Conservation (phyloP, 2,329 filamentous ascomycete genomes). For the Epichloe festucae region DNA sequence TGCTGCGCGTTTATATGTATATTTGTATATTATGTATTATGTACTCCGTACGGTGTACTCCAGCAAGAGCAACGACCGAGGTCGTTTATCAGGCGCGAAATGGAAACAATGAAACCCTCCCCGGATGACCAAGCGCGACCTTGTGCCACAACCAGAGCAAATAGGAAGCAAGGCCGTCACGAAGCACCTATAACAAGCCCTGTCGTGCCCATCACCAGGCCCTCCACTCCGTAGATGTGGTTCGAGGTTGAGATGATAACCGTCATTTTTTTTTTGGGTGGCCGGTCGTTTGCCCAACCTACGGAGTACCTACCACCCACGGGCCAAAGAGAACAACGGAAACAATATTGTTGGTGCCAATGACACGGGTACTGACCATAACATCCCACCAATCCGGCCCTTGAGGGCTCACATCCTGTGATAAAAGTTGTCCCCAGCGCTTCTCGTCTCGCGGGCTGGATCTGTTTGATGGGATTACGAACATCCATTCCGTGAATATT, state of each 20-base stretch:
- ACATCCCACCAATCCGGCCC: not conserved
- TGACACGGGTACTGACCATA: not conserved
- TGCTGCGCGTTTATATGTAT: no score
- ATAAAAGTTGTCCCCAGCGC: not conserved
- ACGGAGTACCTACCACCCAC: not conserved
- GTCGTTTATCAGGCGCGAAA: slow-evolving; percentile 3
- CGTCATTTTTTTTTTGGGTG: slow-evolving; percentile 1
- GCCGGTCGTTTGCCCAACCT: slow-evolving; percentile 5
- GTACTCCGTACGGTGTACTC: not conserved
- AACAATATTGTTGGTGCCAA: not conserved
- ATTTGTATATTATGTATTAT: no score
- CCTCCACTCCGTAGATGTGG: not conserved
- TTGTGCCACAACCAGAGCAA: slow-evolving; percentile 3
- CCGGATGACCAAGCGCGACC: not conserved
- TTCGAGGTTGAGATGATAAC: not conserved
- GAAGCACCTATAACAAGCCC: not conserved
- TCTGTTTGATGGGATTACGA: not conserved
- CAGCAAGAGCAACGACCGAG: slow-evolving; percentile 3
- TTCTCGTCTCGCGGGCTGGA: not conserved
- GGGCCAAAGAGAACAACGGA: not conserved
- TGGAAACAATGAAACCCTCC: not conserved
- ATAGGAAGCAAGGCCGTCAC: not conserved
- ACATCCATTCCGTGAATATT: no score
- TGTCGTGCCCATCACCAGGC: not conserved
- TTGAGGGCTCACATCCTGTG: not conserved